phyloP scores from a whole-genome alignment of 345 rosid genomes.

The Litchi chinensis region DNA sequence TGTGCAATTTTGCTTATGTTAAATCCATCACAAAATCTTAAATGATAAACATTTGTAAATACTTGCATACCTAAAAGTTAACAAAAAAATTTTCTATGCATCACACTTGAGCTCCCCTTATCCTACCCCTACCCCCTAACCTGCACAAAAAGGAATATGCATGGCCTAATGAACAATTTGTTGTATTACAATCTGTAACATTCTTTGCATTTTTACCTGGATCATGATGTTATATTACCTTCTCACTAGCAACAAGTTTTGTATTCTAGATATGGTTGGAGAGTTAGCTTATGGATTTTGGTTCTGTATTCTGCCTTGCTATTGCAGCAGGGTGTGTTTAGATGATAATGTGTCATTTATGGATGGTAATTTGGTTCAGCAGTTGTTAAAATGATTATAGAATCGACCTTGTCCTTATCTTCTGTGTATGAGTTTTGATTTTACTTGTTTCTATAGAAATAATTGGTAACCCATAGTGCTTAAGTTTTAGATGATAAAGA shows the following conservation, averaged over 20 bases:
- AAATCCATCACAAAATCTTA: not conserved
- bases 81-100: not conserved
- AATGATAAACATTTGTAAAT: not conserved
- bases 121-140: no score
- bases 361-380: not conserved
- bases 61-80: not conserved
- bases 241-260: not conserved
- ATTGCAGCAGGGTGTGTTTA: not conserved
- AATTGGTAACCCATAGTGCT: not conserved
- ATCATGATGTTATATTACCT: not conserved
- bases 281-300: not conserved
- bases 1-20: not conserved
- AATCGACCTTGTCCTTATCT: not conserved
- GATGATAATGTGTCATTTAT: not conserved
- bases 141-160: not conserved
- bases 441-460: not conserved
- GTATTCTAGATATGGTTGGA: not conserved
- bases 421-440: not conserved
- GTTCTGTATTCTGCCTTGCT: not conserved
- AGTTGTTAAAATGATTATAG: slow-evolving; percentile 6
- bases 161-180: not conserved
- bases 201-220: not conserved
- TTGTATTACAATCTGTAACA: not conserved
- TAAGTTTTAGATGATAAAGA: no score
- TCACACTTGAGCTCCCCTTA: not conserved